Evolutionary conservation across 2,329 filamentous ascomycete genomes (phyloP), one percentile per base, ranked within the genome.

Genomic region (Stenocarpella maydis): DNA sequence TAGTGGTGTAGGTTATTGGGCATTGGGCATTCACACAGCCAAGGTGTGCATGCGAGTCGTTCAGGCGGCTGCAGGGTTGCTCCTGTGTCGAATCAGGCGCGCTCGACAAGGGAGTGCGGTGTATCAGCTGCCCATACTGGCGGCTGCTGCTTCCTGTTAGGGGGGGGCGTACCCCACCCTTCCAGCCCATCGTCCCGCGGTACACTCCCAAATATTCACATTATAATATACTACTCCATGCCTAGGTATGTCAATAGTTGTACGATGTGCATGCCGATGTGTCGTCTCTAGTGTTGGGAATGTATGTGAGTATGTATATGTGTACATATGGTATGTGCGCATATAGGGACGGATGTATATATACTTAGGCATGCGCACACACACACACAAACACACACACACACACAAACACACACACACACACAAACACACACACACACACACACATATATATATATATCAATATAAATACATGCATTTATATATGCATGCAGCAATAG

Each of bases 81-180:
- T 49, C 65, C 49, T 58, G 52, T 49, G 17, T 58, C 52, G 54
- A 63, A 63, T 63, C 54, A 67, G 65, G 41, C 47, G n/a, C 24
- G 37, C 28, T 12, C 24, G 66, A 63, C 66, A 31, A 24, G 54
- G 54, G 43, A 31, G 26, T 41, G 47, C 10, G 9, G 28, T 53
- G 55, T 68, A 68, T 68, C 66, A 68, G 54, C 34, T 26, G 31
- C 28, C 55, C 54, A 68, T 68, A 68, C 66, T 68, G 66, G 66
- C 66, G 66, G 66, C 66, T 64, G 28, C 34, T 37, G 47, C 21
- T 28, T 43, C 34, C 39, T 68, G 66, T 68, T 68, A 68, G 50
- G 66, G 58, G 66, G 41, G 34, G 31, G 34, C 55, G 47, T 31
- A 45, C 55, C 55, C 66, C 66, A 54, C 66, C 55, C 47, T 19